Evolutionary conservation across 2,329 filamentous ascomycete species (phyloP), one percentile per base, ranked within the genome.

Genomic region (Penicillium sp.): DNA sequence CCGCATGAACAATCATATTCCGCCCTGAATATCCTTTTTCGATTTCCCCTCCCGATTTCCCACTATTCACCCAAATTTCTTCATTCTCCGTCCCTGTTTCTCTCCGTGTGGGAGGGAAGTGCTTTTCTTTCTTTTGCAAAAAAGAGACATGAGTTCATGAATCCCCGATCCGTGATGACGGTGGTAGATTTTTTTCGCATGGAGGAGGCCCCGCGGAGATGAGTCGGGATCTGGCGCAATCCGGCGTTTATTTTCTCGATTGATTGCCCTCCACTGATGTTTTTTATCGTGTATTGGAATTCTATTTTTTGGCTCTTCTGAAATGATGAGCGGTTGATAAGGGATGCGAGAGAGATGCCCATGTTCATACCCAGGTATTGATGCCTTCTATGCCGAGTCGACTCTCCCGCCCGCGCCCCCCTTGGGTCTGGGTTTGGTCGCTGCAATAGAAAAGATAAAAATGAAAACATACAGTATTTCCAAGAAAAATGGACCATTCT

Each of bases 1-100:
- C 87, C 62, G 88, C 86, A 68, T 90, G 77, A 79, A 61, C 40
- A 52, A 13, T 40, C 54, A 60, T 35, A 53, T 11, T 43, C 55
- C 33, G 14, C 33, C 48, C 55, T 65, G 65, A 38, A 38, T 58
- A 62, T 62, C 56, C 35, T 58, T 38, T 67, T 66, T 63, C 59
- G 60, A 53, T 30, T 19, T 42, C 10, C 58, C 10, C 30, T 11
- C 51, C 64, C 46, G 55, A 49, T 61, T 46, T 53, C 35, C n/a
- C 6, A 26, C 40, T 61, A 54, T 51, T 54, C 19, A 28, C 33
- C 16, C 35, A 53, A 40, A 46, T 48, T 56, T 55, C 57, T 66
- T 65, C 59, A 58, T 62, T 61, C 58, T 68, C 64, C 57, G 53
- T 61, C 51, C 59, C 59, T 52, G 61, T 62, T 56, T 53, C 26